Evolutionary conservation across 1,284 basidiomycete genomes (phyloP).

Genomic region (Marasmius sp.): DNA sequence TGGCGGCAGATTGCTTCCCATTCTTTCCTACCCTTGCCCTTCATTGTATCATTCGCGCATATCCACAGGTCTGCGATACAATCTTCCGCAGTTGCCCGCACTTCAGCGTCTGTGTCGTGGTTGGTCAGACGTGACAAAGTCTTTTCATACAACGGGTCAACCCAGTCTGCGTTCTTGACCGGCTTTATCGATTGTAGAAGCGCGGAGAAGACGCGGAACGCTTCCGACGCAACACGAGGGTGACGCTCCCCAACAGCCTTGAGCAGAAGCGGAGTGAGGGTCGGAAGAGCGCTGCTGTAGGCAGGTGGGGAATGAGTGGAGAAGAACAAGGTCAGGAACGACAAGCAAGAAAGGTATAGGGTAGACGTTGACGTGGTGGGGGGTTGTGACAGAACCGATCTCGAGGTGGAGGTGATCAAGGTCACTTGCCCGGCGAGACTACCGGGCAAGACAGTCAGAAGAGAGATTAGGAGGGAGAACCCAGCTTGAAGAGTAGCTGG

Average conservation of each 20-base stretch:
- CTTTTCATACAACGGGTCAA: constrained; percentile 72
- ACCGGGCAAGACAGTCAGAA: constrained; percentile 83
- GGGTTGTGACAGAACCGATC: constrained; percentile 61
- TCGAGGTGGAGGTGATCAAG: constrained; percentile 60
- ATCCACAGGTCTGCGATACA: constrained; percentile 87
- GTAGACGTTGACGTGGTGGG: constrained; percentile 70
- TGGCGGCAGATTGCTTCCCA: constrained; percentile 83
- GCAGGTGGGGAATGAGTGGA: constrained; percentile 72
- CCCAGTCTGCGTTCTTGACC: constrained; percentile 58
- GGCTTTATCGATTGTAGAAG: constrained; percentile 65
- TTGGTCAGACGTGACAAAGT: constrained; percentile 72
- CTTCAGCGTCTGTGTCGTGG: constrained; percentile 89
- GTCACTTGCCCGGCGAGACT: constrained; percentile 75
- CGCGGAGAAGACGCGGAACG: constrained; percentile 79
- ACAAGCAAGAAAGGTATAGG: constrained; percentile 78
- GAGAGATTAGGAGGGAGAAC: constrained; percentile 75
- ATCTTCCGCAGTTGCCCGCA: constrained; percentile 81
- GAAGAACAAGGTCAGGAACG: constrained; percentile 86
- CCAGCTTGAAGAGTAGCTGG: constrained; percentile 84
- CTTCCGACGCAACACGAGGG: constrained; percentile 77
- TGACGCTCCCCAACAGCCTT: constrained; percentile 72
- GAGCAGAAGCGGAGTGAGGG: constrained; percentile 73
- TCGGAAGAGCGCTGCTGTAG: constrained; percentile 61
- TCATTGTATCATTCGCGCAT: constrained; percentile 75
- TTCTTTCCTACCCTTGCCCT: constrained; percentile 61